phyloP scores from a whole-genome alignment of 805 yeast species.

The Candida tammaniensis region DNA sequence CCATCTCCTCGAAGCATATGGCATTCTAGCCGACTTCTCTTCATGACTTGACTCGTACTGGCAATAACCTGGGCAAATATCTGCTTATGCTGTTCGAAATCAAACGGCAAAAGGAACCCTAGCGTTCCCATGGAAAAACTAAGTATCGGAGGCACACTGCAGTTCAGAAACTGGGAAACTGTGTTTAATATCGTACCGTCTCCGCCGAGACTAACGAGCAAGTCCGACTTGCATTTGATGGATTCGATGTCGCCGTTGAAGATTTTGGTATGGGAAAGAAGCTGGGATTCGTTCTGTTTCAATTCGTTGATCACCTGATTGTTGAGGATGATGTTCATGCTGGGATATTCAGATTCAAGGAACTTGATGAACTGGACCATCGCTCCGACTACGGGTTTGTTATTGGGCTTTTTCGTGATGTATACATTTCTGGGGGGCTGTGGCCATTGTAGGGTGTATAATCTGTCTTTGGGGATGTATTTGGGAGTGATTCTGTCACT shows the following conservation, averaged over 20 bases:
- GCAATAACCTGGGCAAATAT: constrained; percentile 67
- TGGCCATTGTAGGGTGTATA: constrained; percentile 8
- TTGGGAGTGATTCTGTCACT: constrained; percentile 9
- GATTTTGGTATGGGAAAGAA: constrained; percentile 3
- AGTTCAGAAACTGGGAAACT: constrained; percentile 70
- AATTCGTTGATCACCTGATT: constrained; percentile 75
- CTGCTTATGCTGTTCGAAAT: constrained; percentile 55
- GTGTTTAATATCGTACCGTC: constrained; percentile 92
- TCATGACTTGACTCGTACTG: constrained; percentile 68
- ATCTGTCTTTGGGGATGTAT: constrained; percentile 6
- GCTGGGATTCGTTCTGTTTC: constrained; percentile 18
- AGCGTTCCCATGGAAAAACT: constrained; percentile 88
- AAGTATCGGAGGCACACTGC: constrained; percentile 81
- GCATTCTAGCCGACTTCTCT: constrained; percentile 77
- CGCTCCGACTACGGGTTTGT: constrained; percentile 59
- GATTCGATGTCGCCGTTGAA: constrained; percentile 61
- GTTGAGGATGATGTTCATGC: constrained; percentile 73
- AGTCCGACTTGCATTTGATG: constrained; percentile 66
- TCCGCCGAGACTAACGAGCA: constrained; percentile 89
- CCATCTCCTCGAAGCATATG: constrained; percentile 42
- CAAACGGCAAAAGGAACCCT: constrained; percentile 87
- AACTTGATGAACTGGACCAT: constrained; percentile 63
- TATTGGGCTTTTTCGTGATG: constrained; percentile 84
- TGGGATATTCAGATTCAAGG: constrained; percentile 60
- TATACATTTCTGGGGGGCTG: constrained; percentile 60